These are phyloP conservation scores for Beta macrorhiza DNA, from an alignment of 179 eudicot species.

Conservation along the genomic window DNA sequence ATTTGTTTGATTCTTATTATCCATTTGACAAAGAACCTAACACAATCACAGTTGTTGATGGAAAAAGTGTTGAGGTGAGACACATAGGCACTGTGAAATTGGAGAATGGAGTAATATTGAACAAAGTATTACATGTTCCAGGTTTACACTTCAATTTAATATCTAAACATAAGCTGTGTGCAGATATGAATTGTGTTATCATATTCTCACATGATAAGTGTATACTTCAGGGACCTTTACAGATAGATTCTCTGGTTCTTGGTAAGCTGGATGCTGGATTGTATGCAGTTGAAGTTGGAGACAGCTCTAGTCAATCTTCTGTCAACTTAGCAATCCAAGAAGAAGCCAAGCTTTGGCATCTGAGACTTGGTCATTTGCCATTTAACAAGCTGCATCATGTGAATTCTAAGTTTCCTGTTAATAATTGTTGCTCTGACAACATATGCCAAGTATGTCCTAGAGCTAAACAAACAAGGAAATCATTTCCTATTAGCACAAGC, in stretches of 20 bases:
- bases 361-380: not conserved
- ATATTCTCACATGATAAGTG: not conserved
- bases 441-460: not conserved
- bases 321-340: not conserved
- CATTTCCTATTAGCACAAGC: not conserved
- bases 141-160: not conserved
- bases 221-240: not conserved
- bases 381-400: not conserved
- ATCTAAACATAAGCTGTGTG: not conserved
- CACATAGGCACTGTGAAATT: too few relatives aligned
- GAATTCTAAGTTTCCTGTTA: too few relatives aligned
- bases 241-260: not conserved
- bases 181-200: not conserved
- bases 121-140: not conserved
- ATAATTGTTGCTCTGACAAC: too few relatives aligned
- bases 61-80: not conserved
- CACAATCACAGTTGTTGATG: not conserved
- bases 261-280: not conserved
- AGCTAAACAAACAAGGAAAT: not conserved
- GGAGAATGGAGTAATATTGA: not conserved
- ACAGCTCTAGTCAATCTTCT: too few relatives aligned
- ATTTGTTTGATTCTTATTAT: not conserved
- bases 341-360: not conserved
- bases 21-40: not conserved
- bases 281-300: not conserved